phyloP scores from a whole-genome alignment of 2,329 filamentous ascomycete genomes.

The Ceratocystis eucalypticola region DNA sequence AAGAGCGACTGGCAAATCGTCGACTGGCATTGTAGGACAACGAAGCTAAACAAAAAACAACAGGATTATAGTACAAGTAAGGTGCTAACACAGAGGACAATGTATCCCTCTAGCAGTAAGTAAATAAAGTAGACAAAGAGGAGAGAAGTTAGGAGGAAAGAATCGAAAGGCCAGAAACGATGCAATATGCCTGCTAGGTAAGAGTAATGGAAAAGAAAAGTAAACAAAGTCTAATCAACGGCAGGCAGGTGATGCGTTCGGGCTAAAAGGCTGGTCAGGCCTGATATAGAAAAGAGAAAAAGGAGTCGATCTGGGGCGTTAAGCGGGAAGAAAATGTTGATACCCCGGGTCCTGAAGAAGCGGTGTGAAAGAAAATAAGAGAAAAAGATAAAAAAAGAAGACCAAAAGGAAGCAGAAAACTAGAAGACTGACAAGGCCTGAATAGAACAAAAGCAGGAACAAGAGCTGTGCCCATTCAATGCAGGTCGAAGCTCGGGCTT shows the following conservation, averaged over 20 bases:
- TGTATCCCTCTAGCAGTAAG: neutral
- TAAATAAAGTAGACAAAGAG: neutral
- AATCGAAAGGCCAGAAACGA: neutral
- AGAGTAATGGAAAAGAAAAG: neutral
- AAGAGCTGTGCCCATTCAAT: neutral
- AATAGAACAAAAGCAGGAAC: slow-evolving; percentile 8
- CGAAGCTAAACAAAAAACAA: neutral
- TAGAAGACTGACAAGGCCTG: slow-evolving; percentile 1
- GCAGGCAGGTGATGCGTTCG: neutral
- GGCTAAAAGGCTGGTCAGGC: neutral
- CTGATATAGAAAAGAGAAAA: slow-evolving; percentile 6
- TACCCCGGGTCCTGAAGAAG: slow-evolving; percentile 29
- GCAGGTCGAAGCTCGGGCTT: slow-evolving; percentile 3
- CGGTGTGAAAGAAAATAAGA: slow-evolving; percentile 9
- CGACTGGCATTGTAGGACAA: slow-evolving; percentile 11
- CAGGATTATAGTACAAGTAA: neutral
- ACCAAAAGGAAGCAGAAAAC: neutral
- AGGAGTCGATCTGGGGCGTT: slow-evolving; percentile 10
- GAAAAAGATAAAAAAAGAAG: neutral
- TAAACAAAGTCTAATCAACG: neutral
- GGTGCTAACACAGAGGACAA: slow-evolving; percentile 1
- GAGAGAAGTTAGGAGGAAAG: neutral
- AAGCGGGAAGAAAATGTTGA: slow-evolving; percentile 35
- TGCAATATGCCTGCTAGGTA: neutral
- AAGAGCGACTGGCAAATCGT: slow-evolving; percentile 13